Evolutionary conservation across 495 filamentous ascomycete species (phyloP).

Genomic region (Podospora pseudopauciseta): DNA sequence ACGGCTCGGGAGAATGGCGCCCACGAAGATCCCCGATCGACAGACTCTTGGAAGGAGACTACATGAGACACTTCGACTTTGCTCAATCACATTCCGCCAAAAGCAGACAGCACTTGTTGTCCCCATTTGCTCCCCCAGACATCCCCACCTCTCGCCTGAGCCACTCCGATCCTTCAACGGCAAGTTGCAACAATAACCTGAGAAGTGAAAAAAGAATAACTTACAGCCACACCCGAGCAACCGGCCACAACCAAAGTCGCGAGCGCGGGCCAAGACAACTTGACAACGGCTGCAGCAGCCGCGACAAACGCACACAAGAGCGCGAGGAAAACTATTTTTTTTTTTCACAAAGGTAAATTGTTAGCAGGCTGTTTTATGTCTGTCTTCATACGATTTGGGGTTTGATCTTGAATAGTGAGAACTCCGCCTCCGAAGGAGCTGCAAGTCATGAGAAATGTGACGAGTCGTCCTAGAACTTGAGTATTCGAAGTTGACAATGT

Average conservation of each 20-base stretch:
- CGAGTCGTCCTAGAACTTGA: no score
- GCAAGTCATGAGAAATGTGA: no score
- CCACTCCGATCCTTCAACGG: background rate
- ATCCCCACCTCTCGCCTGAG: background rate
- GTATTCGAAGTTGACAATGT: no score
- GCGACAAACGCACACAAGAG: background rate
- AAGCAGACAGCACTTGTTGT: no score
- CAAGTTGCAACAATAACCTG: background rate
- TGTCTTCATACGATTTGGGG: background rate
- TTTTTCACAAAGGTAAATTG: background rate
- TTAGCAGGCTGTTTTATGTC: background rate
- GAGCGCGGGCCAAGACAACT: background rate
- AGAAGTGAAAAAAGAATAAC: background rate
- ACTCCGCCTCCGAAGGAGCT: no score
- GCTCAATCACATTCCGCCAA: no score
- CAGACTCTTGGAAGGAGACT: no score
- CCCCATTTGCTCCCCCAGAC: no score
- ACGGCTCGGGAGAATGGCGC: no score
- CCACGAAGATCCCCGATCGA: no score
- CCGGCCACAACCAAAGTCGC: background rate
- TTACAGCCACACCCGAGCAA: background rate
- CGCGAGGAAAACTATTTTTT: background rate
- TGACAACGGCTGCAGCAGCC: background rate
- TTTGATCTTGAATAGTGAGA: no score
- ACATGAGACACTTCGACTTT: no score